Conservation (phyloP, 148 eudicot genomes). For the Chenopodium quinoa region DNA sequence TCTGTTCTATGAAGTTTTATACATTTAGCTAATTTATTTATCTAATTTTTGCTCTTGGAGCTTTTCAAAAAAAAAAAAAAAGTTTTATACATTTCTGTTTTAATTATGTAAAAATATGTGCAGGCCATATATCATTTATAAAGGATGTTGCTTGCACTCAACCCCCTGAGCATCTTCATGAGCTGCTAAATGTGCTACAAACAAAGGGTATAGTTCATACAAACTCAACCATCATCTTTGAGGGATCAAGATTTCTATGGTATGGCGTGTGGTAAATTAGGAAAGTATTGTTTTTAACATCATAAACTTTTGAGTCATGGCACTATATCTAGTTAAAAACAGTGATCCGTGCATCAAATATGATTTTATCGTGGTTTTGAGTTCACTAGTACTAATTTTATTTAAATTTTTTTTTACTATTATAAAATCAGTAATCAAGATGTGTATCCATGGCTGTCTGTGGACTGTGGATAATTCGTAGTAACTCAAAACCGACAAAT, state of each 20-base stretch:
- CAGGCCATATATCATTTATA: slow-evolving; percentile 79
- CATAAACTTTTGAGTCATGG: background rate
- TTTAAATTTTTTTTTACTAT: background rate
- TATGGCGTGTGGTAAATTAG: background rate
- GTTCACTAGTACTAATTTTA: background rate
- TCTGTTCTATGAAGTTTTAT: background rate
- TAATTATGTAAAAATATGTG: slow-evolving; percentile 13
- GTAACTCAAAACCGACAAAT: background rate
- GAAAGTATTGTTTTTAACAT: background rate
- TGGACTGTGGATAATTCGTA: background rate
- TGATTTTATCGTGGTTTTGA: background rate
- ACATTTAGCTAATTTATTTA: too few relatives aligned
- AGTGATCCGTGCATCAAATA: background rate
- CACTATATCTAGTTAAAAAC: background rate
- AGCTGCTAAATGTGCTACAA: slow-evolving; percentile 72
- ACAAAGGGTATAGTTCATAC: slow-evolving; percentile 57
- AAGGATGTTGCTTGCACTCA: slow-evolving; percentile 77
- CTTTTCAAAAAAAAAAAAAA: too few relatives aligned
- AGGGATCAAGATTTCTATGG: background rate
- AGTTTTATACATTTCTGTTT: background rate
- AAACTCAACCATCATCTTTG: background rate
- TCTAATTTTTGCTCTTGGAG: too few relatives aligned
- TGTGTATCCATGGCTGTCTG: background rate
- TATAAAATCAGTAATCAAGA: background rate
- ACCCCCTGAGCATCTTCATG: slow-evolving; percentile 86